These are phyloP conservation scores for Blastomyces parvus DNA, from an alignment of 2,329 filamentous ascomycete species.

Conservation along the genomic window DNA sequence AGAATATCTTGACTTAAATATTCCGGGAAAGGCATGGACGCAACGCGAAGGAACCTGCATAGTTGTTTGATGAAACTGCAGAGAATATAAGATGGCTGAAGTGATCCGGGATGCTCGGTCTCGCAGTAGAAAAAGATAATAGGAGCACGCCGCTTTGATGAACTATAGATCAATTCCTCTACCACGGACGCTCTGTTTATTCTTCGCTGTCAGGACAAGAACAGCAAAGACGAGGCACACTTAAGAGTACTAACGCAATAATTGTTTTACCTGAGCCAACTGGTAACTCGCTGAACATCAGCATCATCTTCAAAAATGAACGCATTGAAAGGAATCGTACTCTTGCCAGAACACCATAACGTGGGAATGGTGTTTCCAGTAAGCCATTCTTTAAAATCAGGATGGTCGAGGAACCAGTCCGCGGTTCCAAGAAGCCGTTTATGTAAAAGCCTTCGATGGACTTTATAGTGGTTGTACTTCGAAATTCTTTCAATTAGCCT, in stretches of 20 bases:
- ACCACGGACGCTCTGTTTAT: slow-evolving; percentile 1
- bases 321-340: not conserved
- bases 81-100: not conserved
- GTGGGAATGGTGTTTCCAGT: not conserved
- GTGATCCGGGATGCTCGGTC: not conserved
- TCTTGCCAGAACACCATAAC: slow-evolving; percentile 2
- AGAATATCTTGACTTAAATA: not conserved
- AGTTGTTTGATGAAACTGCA: slow-evolving; percentile 4
- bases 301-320: not conserved
- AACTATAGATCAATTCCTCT: not conserved
- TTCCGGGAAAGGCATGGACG: not conserved
- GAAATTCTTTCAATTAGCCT: not conserved
- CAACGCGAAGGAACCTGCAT: not conserved
- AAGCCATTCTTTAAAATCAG: not conserved
- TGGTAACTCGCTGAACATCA: not conserved
- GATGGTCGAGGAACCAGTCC: slow-evolving; percentile 2
- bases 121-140: not conserved
- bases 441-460: not conserved
- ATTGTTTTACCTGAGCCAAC: slow-evolving; percentile 4
- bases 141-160: not conserved
- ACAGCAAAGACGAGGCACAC: not conserved
- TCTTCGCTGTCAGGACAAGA: not conserved
- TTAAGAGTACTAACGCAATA: not conserved
- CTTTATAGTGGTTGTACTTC: not conserved
- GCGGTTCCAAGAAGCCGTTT: slow-evolving; percentile 1